phyloP scores from a whole-genome alignment of 2,329 filamentous ascomycete species.

The Sclerotinia subarctica region DNA sequence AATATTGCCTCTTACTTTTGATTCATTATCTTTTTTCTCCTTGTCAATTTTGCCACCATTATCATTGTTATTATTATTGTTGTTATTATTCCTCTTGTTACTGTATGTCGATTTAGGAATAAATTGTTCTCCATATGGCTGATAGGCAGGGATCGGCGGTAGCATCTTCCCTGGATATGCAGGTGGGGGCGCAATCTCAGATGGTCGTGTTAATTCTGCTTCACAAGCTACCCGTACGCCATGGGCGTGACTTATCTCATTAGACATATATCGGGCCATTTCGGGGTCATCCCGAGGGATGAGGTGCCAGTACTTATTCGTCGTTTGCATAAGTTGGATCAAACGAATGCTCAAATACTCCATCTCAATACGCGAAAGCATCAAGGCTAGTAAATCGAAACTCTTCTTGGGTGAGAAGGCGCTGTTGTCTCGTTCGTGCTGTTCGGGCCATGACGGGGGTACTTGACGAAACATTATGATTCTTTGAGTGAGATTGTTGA shows the following conservation, averaged over 20 bases:
- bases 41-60: not conserved
- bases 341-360: constrained; percentile 13
- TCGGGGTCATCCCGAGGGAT: constrained; percentile 5
- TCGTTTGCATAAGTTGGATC: constrained; percentile 13
- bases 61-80: not conserved
- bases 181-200: constrained; percentile 19
- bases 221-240: constrained; percentile 13
- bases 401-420: constrained; percentile 4
- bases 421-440: constrained; percentile 19
- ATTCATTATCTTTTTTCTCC: not conserved
- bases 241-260: constrained; percentile 2
- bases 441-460: constrained; percentile 17
- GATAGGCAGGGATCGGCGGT: not conserved
- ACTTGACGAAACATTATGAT: constrained; percentile 12
- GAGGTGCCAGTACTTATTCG: constrained; percentile 13
- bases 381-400: constrained; percentile 9
- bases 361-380: constrained; percentile 20
- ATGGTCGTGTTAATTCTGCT: constrained; percentile 9
- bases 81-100: not conserved
- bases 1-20: not conserved
- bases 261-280: not conserved
- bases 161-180: constrained; percentile 18
- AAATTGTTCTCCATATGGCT: constrained; percentile 10
- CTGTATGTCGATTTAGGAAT: not conserved
- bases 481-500: constrained; percentile 9